Percentiles rank a stretch among this genome's conserved stretches.
These are phyloP conservation scores for Lathyrus tuberosus DNA, from an alignment of 306 rosid species.

Conservation along the genomic window DNA sequence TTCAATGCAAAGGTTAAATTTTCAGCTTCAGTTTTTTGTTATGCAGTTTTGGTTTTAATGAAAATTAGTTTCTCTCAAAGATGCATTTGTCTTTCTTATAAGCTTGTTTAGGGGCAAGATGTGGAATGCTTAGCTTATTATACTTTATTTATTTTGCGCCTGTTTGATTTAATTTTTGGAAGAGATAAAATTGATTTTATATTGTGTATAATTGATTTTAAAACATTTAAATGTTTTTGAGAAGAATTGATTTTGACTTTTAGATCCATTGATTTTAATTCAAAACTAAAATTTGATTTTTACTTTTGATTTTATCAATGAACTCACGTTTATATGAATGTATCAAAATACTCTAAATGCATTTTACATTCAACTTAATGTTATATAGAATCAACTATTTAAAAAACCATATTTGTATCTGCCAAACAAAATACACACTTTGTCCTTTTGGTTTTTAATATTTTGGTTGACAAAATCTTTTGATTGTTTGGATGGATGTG, in stretches of 20 bases:
- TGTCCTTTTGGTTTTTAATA: not conserved
- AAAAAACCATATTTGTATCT: not conserved
- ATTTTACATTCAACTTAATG: not conserved
- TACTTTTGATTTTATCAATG: not conserved
- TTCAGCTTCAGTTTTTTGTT: slow-evolving; percentile 9
- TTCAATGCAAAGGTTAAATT: slow-evolving; percentile 45
- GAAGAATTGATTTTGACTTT: not conserved
- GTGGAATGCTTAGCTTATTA: not conserved
- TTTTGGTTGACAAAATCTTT: not conserved
- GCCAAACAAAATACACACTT: not conserved
- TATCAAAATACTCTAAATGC: not conserved
- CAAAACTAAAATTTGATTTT: not conserved
- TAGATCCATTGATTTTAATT: not conserved
- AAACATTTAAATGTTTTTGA: too few relatives aligned
- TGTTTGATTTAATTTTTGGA: not conserved
- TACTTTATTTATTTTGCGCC: not conserved
- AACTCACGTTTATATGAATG: not conserved
- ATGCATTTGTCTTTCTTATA: slow-evolving; percentile 1
- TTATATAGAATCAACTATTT: not conserved
- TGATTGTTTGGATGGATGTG: not conserved
- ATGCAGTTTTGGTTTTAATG: slow-evolving; percentile 21
- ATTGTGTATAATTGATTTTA: too few relatives aligned
- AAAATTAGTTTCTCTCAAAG: not conserved
- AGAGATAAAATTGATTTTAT: not conserved
- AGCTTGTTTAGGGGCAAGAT: slow-evolving; percentile 7